A percentile compares a stretch with the other conserved stretches of the same genome.
Evolutionary conservation across 2,329 filamentous ascomycete species (phyloP).

Genomic region (Chaetomiaceae sp.): DNA sequence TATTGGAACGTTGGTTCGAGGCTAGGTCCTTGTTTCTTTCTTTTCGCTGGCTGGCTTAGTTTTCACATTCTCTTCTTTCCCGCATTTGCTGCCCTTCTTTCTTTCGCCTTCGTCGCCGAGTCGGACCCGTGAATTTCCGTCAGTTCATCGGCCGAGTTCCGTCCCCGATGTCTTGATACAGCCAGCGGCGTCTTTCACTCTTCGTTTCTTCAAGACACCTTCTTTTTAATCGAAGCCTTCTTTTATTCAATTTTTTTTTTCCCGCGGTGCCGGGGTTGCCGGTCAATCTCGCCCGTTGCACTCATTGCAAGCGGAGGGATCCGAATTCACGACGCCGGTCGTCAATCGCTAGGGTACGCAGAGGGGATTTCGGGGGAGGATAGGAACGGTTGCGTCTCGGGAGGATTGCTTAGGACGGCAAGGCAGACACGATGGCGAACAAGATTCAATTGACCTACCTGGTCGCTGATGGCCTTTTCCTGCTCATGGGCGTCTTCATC

Average conservation of each 20-base stretch:
- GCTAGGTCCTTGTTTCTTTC: slow-evolving; percentile 15
- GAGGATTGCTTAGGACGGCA: background rate
- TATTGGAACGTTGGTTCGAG: slow-evolving; percentile 9
- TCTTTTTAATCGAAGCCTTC: slow-evolving; percentile 19
- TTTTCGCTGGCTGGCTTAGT: slow-evolving; percentile 11
- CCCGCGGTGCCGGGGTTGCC: slow-evolving; percentile 24
- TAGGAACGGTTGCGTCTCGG: background rate
- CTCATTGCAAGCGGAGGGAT: slow-evolving; percentile 6
- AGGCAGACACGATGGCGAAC: slow-evolving; percentile 45
- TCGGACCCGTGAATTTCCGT: background rate
- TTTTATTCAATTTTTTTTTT: slow-evolving; percentile 28
- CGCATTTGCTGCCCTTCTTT: background rate
- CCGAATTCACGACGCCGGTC: slow-evolving; percentile 10
- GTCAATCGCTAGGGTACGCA: slow-evolving; percentile 7
- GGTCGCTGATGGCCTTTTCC: slow-evolving; percentile 47
- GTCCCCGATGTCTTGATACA: slow-evolving; percentile 23
- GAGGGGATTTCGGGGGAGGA: background rate
- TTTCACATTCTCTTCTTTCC: slow-evolving; percentile 2
- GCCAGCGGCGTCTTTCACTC: slow-evolving; percentile 10
- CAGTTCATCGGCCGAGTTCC: background rate
- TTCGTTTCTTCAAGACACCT: slow-evolving; percentile 10
- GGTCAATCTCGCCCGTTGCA: slow-evolving; percentile 27
- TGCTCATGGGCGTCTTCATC: slow-evolving; percentile 50
- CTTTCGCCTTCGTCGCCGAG: background rate
- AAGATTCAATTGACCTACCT: slow-evolving; percentile 50